Evolutionary conservation across 768 basidiomycete species (phyloP), one percentile per base, ranked within the genome.

Genomic region (Boletus sensibilis): DNA sequence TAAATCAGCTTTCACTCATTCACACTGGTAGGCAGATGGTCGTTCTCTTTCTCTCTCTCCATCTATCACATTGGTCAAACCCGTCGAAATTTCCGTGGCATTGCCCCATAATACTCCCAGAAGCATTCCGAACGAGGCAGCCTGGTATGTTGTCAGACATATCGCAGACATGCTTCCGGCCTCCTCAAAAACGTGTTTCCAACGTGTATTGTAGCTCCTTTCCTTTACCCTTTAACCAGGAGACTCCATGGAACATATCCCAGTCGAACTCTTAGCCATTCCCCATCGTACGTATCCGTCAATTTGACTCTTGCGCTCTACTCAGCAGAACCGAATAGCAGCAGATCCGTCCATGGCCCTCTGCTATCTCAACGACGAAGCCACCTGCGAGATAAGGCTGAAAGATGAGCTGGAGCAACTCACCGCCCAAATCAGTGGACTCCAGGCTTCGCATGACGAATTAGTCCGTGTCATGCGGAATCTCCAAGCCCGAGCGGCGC

Each of bases 361-460:
- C 29, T 59, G 58, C 21, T 68, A 72, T 59, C 57, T 68, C 56
- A 27, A 50, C 47, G 65, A 61, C 58, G 50, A 58, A 33, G 37
- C 59, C 55, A 50, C 48, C 35, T 45, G 45, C 45, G 48, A 31
- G 43, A 45, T 42, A 5, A 35, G 44, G 29, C 40, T 48, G n/a
- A 50, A 63, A 13, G 57, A 71, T 51, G 69, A 71, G 37, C 48
- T 73, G 27, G 65, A 64, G 34, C 61, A 69, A 41, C 65, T 71
- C 47, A 57, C 55, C 21, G 16, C 52, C 56, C 65, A 64, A 56
- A 69, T 71, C 54, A 53, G 34, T 4, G 64, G 57, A 1, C 69
- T 71, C 27, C 65, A 71, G 43, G 55, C 69, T 35, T 68, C 66
- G 10, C 68, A 71, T 53, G 64, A 71, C 25, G 65, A 72, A 33